Conservation (phyloP, 2,329 filamentous ascomycete species). For the Sclerotinia minor region DNA sequence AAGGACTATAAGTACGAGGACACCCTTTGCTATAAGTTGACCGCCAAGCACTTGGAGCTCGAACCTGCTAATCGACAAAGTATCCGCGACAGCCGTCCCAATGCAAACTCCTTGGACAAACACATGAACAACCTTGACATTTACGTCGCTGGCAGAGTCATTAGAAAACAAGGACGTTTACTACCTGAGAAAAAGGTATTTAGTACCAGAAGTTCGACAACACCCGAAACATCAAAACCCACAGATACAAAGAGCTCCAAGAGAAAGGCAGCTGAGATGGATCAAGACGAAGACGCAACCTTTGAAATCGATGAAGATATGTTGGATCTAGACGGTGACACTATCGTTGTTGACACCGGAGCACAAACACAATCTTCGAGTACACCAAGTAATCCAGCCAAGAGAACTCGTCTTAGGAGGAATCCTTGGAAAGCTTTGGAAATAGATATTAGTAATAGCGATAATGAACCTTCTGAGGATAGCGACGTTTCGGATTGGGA, state of each 20-base stretch:
- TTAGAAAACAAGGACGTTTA: neutral
- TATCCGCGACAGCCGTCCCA: slow-evolving; percentile 22
- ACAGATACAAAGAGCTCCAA: neutral
- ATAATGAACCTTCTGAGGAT: neutral
- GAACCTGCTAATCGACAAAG: slow-evolving; percentile 13
- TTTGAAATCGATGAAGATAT: slow-evolving; percentile 7
- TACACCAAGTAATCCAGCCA: neutral
- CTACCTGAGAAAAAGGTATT: too few relatives aligned
- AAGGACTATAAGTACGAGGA: slow-evolving; percentile 27
- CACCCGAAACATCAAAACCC: neutral
- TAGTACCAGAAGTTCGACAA: neutral
- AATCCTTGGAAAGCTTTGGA: neutral
- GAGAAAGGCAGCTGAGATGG: slow-evolving; percentile 2
- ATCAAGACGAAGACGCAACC: neutral
- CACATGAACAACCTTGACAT: slow-evolving; percentile 39
- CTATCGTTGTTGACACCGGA: neutral
- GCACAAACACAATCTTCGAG: neutral
- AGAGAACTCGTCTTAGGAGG: neutral
- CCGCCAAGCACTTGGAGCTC: slow-evolving; percentile 27
- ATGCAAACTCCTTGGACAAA: slow-evolving; percentile 37
- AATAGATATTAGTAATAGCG: neutral
- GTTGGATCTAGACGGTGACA: neutral
- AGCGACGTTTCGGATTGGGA: neutral
- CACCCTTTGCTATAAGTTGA: slow-evolving; percentile 35
- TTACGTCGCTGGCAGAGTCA: slow-evolving; percentile 26